These are phyloP conservation scores for Metschnikowia henanensis DNA, from an alignment of 805 yeast genomes.

Conservation along the genomic window DNA sequence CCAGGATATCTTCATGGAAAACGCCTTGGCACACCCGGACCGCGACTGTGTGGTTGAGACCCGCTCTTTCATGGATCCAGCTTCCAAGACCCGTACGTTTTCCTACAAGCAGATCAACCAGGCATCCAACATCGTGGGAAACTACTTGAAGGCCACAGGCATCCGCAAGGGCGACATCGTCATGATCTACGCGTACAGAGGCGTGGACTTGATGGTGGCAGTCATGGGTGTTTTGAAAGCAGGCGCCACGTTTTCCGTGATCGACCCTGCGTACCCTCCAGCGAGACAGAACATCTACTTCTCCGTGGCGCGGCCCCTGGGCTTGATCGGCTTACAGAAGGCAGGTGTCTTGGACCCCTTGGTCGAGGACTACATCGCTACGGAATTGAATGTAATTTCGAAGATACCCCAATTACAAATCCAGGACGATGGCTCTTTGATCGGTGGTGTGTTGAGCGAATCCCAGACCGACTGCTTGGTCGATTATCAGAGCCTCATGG, in stretches of 20 bases:
- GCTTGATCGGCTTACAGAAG: constrained; percentile 83
- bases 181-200: constrained; percentile 96
- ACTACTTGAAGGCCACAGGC: constrained; percentile 78
- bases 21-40: constrained; percentile 83
- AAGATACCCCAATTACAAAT: constrained; percentile 77
- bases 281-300: constrained; percentile 94
- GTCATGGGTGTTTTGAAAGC: constrained; percentile 98
- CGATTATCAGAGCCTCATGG: constrained; percentile 44
- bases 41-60: constrained; percentile 94
- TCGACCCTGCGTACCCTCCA: constrained; percentile 99
- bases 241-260: constrained; percentile 97
- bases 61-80: constrained; percentile 58
- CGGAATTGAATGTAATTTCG: constrained; percentile 71
- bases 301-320: constrained; percentile 91
- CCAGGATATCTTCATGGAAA: constrained; percentile 90
- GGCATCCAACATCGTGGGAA: constrained; percentile 92
- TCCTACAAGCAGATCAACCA: constrained; percentile 86
- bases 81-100: constrained; percentile 64
- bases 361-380: constrained; percentile 74
- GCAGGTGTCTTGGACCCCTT: constrained; percentile 81
- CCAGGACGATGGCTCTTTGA: constrained; percentile 68
- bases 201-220: constrained; percentile 95
- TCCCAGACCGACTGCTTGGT: constrained; percentile 48
- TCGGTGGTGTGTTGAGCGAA: constrained; percentile 51
- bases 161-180: constrained; percentile 91